Evolutionary conservation across 2,329 filamentous ascomycete genomes (phyloP), one percentile per base, ranked within the genome.

Genomic region (Sarocladiaceae sp.): DNA sequence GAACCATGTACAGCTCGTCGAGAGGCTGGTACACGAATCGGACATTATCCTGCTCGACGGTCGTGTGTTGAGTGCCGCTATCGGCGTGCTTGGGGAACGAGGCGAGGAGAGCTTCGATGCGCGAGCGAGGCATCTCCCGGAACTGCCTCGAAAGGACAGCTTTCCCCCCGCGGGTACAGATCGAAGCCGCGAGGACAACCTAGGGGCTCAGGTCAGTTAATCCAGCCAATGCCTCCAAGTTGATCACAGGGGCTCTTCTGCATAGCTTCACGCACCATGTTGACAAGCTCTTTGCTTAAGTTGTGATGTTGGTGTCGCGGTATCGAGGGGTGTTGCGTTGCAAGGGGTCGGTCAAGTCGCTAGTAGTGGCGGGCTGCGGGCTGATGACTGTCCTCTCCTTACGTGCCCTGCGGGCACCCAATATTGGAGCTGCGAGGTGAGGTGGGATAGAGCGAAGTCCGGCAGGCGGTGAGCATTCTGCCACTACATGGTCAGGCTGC

Each of bases 1-100:
- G 84, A 59, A 99, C 93, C 84, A 99, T 97, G 82, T 99, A 99
- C 58, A 99, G 86, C 77, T 99, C 95, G 74, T 99, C 95, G 58
- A 99, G 82, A 55, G 94, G 95, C 71, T 99, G 94, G 78, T 99
- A 99, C 54, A 99, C 94, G 68, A 97, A 99, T 75, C 94, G 93
- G 66, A 99, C 94, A 76, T 96, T 97, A 77, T 99, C 95, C 74
- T 97, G 92, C 74, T 99, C 94, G 64, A 97, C 92, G 5, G 90
- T 99, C 25, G 94, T 99, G 72, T 99, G 94, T 73, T 99, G 94
- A 50, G 91, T 97, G 56, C 92, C 89, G 57, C 89, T 91, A 71
- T 97, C 92, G 64, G 94, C 92, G 54, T 97, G 88, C 76, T 99
- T 99, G 52, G 94, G 95, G 68, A 99, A 97, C 10, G 93, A 96